phyloP scores from a whole-genome alignment of 2,329 filamentous ascomycete species.

The Cercospora citrullina region DNA sequence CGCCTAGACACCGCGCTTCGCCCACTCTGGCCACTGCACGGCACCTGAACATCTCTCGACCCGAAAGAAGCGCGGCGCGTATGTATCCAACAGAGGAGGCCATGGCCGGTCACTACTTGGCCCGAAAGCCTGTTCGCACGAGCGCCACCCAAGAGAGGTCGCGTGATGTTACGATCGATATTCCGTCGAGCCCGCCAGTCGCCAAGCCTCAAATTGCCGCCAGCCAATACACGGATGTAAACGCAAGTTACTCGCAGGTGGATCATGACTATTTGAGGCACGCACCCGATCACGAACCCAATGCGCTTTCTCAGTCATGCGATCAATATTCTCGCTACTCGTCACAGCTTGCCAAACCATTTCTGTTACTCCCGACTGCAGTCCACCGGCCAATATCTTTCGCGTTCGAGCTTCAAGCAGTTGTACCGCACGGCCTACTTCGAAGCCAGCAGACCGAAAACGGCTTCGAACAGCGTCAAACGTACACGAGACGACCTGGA shows the following conservation, averaged over 20 bases:
- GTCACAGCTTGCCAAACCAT: background rate
- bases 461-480: background rate
- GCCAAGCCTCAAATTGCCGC: background rate
- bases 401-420: slow-evolving; percentile 6
- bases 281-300: background rate
- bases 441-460: background rate
- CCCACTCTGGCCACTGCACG: background rate
- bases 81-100: background rate
- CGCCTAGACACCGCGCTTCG: background rate
- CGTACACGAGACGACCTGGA: background rate
- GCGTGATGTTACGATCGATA: background rate
- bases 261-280: background rate
- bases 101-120: background rate
- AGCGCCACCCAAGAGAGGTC: background rate
- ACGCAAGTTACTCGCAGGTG: background rate
- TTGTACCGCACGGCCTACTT: background rate
- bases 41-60: background rate
- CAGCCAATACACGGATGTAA: background rate
- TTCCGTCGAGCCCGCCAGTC: background rate
- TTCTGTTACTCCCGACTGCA: slow-evolving; percentile 7
- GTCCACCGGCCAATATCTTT: slow-evolving; percentile 6
- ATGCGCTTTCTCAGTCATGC: background rate
- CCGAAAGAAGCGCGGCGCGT: background rate
- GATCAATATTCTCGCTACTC: background rate
- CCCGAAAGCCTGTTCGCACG: background rate